A percentile compares a stretch with the other conserved stretches of the same genome.
phyloP scores from a whole-genome alignment of 2,329 filamentous ascomycete genomes.

The Blumeria hordei region DNA sequence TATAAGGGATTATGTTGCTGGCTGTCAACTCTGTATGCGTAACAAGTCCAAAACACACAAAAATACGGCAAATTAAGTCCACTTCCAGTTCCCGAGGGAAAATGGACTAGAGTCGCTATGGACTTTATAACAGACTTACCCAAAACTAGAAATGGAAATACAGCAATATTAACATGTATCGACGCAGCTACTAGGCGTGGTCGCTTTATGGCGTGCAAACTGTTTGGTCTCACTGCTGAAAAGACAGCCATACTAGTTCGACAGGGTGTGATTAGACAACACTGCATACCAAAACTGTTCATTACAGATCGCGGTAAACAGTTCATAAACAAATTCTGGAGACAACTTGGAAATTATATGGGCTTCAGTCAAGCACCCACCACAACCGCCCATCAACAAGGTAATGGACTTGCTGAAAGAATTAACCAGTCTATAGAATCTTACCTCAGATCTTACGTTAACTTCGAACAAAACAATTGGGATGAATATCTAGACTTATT shows the following conservation, averaged over 20 bases:
- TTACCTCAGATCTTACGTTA: constrained; percentile 3
- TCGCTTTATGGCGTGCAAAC: neutral
- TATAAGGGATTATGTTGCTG: neutral
- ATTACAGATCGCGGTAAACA: neutral
- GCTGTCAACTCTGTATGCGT: neutral
- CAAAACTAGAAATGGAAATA: neutral
- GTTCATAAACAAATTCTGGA: neutral
- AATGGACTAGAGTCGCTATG: neutral
- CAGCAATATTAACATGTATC: neutral
- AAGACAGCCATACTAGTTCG: neutral
- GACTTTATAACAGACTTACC: neutral
- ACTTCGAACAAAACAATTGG: constrained; percentile 3
- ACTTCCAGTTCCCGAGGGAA: neutral
- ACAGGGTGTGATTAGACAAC: neutral
- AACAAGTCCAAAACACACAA: neutral
- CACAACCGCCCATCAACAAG: neutral
- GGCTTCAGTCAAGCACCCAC: neutral
- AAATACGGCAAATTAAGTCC: neutral
- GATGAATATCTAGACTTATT: constrained; percentile 1
- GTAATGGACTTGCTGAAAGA: neutral
- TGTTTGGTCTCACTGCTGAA: neutral
- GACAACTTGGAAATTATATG: neutral
- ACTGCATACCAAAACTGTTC: neutral
- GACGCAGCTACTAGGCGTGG: neutral
- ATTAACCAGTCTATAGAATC: constrained; percentile 2